Evolutionary conservation across 768 basidiomycete species (phyloP), one percentile per base, ranked within the genome.

Genomic region (Mycena chlorophos): DNA sequence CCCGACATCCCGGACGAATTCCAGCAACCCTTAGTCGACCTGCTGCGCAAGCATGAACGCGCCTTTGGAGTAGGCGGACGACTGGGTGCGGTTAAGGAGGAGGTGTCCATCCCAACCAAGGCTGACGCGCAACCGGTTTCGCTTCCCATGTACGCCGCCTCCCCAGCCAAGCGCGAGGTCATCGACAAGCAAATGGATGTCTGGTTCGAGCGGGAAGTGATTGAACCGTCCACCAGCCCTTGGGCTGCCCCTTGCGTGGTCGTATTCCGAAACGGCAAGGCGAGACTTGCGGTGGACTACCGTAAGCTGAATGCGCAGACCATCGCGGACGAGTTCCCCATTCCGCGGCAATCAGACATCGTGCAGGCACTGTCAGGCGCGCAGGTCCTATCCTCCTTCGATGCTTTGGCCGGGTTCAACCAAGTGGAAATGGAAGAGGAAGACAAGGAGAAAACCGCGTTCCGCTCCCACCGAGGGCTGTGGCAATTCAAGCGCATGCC

Each of bases 231-330:
- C 3, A 34, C 56, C 3, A 71, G n/a, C n/a, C n/a, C n/a, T n/a
- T n/a, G n/a, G n/a, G n/a, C n/a, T n/a, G n/a, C n/a, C n/a, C n/a
- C n/a, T n/a, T n/a, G n/a, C n/a, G n/a, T n/a, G n/a, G n/a, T n/a
- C n/a, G n/a, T n/a, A n/a, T n/a, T n/a, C n/a, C n/a, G n/a, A n/a
- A n/a, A n/a, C n/a, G n/a, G n/a, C n/a, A 76, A 76, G 53, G 66
- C 73, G 0, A 55, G 71, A 1, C 55, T 77, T 23, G 68, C 66
- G 10, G 60, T 76, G 2, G 72, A 76, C 50, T 71, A 71, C 40
- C 16, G 40, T 8, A 43, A 59, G 30, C 54, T 55, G 40, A 52
- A 46, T 23, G 48, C 25, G n/a, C 5, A 23, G 29, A 50, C 65
- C 2, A 53, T 69, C 0, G 51, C 63, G 4, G 67, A 68, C 48